phyloP scores from a whole-genome alignment of 2,329 filamentous ascomycete genomes.

The Paramyrothecium roridum region DNA sequence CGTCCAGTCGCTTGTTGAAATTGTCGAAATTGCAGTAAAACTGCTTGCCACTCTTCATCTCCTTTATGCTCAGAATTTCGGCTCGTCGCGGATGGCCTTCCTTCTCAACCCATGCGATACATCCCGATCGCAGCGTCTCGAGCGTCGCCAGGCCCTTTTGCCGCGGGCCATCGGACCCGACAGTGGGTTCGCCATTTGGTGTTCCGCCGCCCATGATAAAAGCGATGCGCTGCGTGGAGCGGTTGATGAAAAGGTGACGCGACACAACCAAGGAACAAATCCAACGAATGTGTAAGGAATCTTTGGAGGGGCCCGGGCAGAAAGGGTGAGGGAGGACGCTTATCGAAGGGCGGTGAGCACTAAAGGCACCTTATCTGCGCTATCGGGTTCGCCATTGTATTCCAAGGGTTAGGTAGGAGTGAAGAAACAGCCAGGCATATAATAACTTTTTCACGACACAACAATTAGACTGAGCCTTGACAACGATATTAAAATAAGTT shows the following conservation, averaged over 20 bases:
- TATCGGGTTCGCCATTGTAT: too few relatives aligned
- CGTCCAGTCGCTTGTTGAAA: slow-evolving; percentile 83
- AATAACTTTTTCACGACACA: too few relatives aligned
- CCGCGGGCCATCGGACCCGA: slow-evolving; percentile 54
- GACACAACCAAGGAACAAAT: slow-evolving; percentile 12
- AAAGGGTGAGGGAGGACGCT: slow-evolving; percentile 14
- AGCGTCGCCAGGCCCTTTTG: slow-evolving; percentile 81
- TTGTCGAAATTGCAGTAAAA: slow-evolving; percentile 98
- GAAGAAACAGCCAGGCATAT: too few relatives aligned
- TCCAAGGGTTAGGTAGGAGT: too few relatives aligned
- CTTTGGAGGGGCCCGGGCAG: slow-evolving; percentile 22
- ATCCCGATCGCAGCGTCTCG: slow-evolving; percentile 66
- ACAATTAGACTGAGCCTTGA: too few relatives aligned
- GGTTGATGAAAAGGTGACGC: slow-evolving; percentile 12
- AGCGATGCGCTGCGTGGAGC: slow-evolving; percentile 4
- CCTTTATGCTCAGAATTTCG: slow-evolving; percentile 92
- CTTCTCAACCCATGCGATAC: slow-evolving; percentile 60
- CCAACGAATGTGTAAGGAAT: slow-evolving; percentile 6
- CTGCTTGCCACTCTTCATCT: slow-evolving; percentile 80
- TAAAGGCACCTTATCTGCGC: slow-evolving; percentile 16
- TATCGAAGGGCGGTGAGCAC: slow-evolving; percentile 21
- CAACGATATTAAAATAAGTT: too few relatives aligned
- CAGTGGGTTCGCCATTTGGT: slow-evolving; percentile 47
- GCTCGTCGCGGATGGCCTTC: slow-evolving; percentile 87
- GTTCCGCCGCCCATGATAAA: slow-evolving; percentile 53